phyloP scores from a whole-genome alignment of 2,329 filamentous ascomycete species.

The Aspergillaceae sp. region DNA sequence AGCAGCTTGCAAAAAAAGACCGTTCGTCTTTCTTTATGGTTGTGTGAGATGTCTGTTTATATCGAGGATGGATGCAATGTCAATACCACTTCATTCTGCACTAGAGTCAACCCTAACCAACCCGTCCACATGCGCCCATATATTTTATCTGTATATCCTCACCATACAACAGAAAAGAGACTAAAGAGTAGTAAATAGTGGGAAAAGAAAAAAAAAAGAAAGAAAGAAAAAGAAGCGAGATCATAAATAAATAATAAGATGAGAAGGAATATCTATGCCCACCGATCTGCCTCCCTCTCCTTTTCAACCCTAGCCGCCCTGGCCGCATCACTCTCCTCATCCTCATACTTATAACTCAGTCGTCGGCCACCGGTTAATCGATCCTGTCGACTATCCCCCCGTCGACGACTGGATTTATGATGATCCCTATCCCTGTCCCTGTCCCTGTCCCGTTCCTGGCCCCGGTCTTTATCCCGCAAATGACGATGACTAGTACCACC shows the following conservation, averaged over 20 bases:
- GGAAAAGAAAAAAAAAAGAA: not conserved
- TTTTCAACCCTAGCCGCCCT: conserved; percentile 29
- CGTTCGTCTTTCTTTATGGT: conserved; percentile 8
- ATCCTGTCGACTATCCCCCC: conserved; percentile 25
- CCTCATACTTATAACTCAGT: conserved; percentile 43
- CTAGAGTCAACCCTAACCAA: no score
- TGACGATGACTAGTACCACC: conserved; percentile 12
- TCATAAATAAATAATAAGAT: no score
- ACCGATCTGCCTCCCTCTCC: conserved; percentile 31
- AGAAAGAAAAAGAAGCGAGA: not conserved
- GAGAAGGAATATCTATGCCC: conserved; percentile 10
- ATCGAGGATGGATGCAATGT: not conserved
- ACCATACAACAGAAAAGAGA: no score
- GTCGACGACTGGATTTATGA: conserved; percentile 21
- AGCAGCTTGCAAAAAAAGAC: conserved; percentile 5
- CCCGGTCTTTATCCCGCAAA: not conserved
- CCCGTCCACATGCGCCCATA: no score
- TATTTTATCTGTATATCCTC: no score
- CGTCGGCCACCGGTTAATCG: conserved; percentile 27
- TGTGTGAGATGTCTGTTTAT: conserved; percentile 4
- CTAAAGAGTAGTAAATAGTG: no score
- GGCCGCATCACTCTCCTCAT: conserved; percentile 33
- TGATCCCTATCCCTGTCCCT: not conserved
- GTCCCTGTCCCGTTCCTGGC: not conserved
- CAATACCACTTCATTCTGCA: no score